Conservation (phyloP, 768 basidiomycete genomes). For the Hirschioporus abietinus region DNA sequence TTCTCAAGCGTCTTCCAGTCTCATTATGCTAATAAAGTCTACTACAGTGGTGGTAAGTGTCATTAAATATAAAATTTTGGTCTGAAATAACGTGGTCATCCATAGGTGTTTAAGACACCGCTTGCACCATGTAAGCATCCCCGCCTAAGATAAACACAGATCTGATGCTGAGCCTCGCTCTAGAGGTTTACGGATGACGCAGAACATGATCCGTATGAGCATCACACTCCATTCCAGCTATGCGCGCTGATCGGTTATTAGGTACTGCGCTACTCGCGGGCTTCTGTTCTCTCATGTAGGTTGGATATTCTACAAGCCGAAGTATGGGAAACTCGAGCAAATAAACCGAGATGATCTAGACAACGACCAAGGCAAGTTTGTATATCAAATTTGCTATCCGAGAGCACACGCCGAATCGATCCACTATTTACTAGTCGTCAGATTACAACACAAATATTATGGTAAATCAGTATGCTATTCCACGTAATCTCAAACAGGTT, state of each 20-base stretch:
- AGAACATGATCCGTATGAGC: constrained; percentile 55
- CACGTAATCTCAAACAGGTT: neutral
- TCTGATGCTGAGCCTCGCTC: constrained; percentile 1
- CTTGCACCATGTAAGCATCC: constrained; percentile 58
- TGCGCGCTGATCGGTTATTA: constrained; percentile 17
- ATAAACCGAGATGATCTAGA: constrained; percentile 69
- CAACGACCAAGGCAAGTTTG: constrained; percentile 54
- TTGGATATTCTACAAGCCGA: constrained; percentile 80
- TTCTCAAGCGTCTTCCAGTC: constrained; percentile 6
- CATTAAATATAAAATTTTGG: neutral
- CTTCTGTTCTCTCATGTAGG: constrained; percentile 77
- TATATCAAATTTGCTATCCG: neutral
- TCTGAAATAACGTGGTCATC: neutral
- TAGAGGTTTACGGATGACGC: constrained; percentile 70
- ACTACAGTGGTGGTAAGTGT: constrained; percentile 46
- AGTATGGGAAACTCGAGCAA: constrained; percentile 52
- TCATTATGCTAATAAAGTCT: neutral
- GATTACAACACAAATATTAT: constrained; percentile 67
- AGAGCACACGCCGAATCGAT: constrained; percentile 4
- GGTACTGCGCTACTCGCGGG: constrained; percentile 71
- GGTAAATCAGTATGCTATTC: constrained; percentile 27
- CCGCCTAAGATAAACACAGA: neutral
- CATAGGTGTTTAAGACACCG: constrained; percentile 66
- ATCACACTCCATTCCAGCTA: neutral
- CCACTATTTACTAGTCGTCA: constrained; percentile 48